Evolutionary conservation across 2,329 filamentous ascomycete genomes (phyloP).

Genomic region (Ophiocordyceps camponoti-floridani): DNA sequence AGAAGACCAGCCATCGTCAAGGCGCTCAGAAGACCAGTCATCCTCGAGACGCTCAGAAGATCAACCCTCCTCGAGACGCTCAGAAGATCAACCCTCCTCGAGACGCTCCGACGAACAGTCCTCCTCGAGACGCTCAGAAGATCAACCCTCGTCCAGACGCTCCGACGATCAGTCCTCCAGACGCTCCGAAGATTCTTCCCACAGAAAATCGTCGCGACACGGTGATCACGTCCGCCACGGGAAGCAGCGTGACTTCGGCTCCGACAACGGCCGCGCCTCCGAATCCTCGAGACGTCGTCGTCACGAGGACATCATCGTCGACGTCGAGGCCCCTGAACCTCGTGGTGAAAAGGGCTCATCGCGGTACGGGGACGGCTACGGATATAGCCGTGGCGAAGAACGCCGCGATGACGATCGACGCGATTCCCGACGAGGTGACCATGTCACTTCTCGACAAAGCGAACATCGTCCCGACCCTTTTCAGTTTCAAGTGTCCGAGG

Average conservation of each 20-base stretch:
- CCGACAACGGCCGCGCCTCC: constrained; percentile 5
- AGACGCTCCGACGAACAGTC: constrained; percentile 11
- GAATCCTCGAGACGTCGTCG: constrained; percentile 5
- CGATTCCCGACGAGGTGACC: constrained; percentile 7
- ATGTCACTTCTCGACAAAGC: constrained; percentile 10
- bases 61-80: neutral
- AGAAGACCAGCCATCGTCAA: constrained; percentile 5
- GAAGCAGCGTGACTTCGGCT: constrained; percentile 11
- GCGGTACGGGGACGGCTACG: constrained; percentile 8
- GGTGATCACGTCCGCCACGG: constrained; percentile 13
- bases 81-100: constrained; percentile 10
- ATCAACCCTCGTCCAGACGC: no score
- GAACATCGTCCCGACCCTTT: constrained; percentile 31
- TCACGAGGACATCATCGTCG: constrained; percentile 9
- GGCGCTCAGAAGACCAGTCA: constrained; percentile 10
- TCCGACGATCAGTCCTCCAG: no score
- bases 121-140: no score
- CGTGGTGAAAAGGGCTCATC: constrained; percentile 8
- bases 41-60: neutral
- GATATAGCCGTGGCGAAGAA: constrained; percentile 9
- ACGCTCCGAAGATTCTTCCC: constrained; percentile 1
- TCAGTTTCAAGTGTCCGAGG: constrained; percentile 35
- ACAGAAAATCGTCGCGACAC: constrained; percentile 12
- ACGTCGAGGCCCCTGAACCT: constrained; percentile 11
- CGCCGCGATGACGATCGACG: constrained; percentile 4